Evolutionary conservation across 768 basidiomycete species (phyloP).

Genomic region (Psilocybe sp.): DNA sequence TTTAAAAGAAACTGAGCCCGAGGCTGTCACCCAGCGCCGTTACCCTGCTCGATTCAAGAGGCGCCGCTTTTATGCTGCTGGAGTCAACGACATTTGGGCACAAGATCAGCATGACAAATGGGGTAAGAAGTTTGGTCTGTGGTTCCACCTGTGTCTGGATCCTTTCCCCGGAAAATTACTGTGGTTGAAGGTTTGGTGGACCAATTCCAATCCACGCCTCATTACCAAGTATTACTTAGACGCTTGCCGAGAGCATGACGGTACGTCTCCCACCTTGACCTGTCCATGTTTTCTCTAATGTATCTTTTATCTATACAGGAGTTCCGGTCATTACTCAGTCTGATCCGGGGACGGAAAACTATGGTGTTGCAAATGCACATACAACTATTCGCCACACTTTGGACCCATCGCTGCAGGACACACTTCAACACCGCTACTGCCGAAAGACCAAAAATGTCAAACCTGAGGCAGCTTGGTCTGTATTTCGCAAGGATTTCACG

Average conservation of each 20-base stretch:
- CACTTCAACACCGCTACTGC: conserved; percentile 36
- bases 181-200: conserved; percentile 35
- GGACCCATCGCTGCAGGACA: conserved; percentile 30
- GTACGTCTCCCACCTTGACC: conserved; percentile 4
- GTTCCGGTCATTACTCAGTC: conserved; percentile 41
- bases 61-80: conserved; percentile 8
- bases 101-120: conserved; percentile 35
- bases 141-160: conserved; percentile 26
- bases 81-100: conserved; percentile 26
- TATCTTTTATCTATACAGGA: conserved; percentile 27
- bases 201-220: conserved; percentile 27
- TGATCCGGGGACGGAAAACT: conserved; percentile 41
- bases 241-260: conserved; percentile 3
- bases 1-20: conserved; percentile 4
- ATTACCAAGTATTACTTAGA: conserved; percentile 31
- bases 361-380: conserved; percentile 40
- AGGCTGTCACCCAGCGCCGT: conserved; percentile 2
- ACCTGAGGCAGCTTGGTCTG: conserved; percentile 37
- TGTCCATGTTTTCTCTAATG: conserved; percentile 2
- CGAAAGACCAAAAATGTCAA: conserved; percentile 31
- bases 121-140: conserved; percentile 30
- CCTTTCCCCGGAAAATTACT: conserved; percentile 24
- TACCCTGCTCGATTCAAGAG: conserved; percentile 19
- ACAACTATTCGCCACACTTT: conserved; percentile 32
- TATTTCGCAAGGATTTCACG: conserved; percentile 24